Conservation (phyloP, 208 protist species). For the Leishmania guyanensis region DNA sequence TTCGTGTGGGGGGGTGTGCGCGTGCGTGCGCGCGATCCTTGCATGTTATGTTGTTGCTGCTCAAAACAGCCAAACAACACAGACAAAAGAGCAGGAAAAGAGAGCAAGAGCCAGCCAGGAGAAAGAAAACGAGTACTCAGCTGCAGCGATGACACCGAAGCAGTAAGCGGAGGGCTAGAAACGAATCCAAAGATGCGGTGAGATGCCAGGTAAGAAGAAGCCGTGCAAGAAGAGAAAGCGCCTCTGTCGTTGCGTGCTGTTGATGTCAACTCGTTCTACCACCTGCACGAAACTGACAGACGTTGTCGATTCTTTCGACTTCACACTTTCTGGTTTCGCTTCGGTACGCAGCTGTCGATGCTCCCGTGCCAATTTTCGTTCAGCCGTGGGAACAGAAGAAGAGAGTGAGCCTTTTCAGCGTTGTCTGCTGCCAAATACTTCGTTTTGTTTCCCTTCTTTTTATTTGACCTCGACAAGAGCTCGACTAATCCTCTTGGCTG, state of each 20-base stretch:
- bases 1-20: too few relatives aligned
- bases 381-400: neutral
- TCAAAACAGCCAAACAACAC: neutral
- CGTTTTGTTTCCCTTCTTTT: neutral
- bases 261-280: neutral
- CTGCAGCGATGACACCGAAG: neutral
- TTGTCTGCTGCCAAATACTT: neutral
- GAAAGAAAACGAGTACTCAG: neutral
- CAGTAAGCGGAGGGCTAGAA: neutral
- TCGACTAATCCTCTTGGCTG: neutral
- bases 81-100: neutral
- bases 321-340: neutral
- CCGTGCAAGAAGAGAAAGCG: neutral
- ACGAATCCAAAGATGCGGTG: neutral
- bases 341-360: neutral
- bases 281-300: neutral
- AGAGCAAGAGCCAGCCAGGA: neutral
- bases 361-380: neutral
- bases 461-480: neutral
- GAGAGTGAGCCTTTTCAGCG: neutral
- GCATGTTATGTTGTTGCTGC: neutral
- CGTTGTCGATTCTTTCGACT: neutral
- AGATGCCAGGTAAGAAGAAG: neutral
- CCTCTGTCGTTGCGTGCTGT: neutral
- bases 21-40: neutral